Conservation (phyloP, 805 yeast species). For the Kodamaea kaohsiungensis region DNA sequence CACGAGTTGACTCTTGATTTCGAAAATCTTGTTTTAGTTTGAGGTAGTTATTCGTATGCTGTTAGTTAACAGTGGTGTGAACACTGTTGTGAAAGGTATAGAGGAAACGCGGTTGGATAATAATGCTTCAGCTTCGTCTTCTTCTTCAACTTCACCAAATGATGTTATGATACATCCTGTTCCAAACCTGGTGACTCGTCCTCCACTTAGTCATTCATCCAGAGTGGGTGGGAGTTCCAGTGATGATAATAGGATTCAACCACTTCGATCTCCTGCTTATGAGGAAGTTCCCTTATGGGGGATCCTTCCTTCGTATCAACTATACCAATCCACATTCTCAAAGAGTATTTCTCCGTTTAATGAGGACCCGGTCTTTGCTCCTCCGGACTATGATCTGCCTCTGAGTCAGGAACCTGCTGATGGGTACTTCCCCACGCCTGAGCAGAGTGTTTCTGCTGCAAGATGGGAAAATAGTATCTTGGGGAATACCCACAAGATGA, state of each 20-base stretch:
- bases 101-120: not conserved
- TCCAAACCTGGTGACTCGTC: not conserved
- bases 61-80: not conserved
- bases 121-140: not conserved
- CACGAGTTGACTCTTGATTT: not conserved
- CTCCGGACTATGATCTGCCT: slow-evolving; percentile 22
- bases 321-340: slow-evolving; percentile 29
- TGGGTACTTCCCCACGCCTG: slow-evolving; percentile 8
- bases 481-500: slow-evolving; percentile 28
- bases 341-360: slow-evolving; percentile 22
- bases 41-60: not conserved
- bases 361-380: slow-evolving; percentile 22
- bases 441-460: slow-evolving; percentile 9
- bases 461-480: slow-evolving; percentile 32
- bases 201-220: not conserved
- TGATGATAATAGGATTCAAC: slow-evolving; percentile 9
- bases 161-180: not conserved
- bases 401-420: not conserved
- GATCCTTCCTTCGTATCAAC: slow-evolving; percentile 33
- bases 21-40: not conserved
- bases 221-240: not conserved
- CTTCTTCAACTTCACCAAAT: not conserved
- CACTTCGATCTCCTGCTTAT: slow-evolving; percentile 23
- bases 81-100: not conserved
- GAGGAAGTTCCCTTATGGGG: slow-evolving; percentile 33